A percentile compares a stretch with the other conserved stretches of the same genome.
phyloP scores from a whole-genome alignment of 192 early-diverging fungal species.

The Gorgonomyces haynaldii region DNA sequence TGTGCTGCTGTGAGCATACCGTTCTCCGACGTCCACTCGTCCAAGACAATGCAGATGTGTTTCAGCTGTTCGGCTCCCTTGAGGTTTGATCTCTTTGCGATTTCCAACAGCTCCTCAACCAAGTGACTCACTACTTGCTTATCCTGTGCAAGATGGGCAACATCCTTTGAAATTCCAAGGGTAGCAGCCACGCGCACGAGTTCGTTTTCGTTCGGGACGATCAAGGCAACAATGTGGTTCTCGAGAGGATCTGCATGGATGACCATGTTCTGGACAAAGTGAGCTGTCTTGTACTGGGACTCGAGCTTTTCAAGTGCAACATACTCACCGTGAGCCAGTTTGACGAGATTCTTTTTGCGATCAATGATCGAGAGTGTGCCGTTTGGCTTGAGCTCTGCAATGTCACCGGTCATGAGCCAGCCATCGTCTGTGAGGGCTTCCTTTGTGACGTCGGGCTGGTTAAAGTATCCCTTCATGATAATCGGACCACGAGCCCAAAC shows the following conservation, averaged over 20 bases:
- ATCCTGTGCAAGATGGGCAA: background rate
- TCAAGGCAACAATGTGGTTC: constrained; percentile 63
- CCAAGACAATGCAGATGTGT: constrained; percentile 50
- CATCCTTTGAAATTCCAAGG: background rate
- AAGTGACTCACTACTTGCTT: constrained; percentile 20
- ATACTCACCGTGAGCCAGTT: constrained; percentile 74
- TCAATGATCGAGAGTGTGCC: constrained; percentile 69
- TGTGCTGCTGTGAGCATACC: constrained; percentile 76
- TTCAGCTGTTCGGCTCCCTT: constrained; percentile 63
- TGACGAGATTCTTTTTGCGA: constrained; percentile 79
- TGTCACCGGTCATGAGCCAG: constrained; percentile 83
- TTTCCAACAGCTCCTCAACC: constrained; percentile 41
- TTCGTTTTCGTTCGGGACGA: constrained; percentile 54
- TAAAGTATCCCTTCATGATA: constrained; percentile 70
- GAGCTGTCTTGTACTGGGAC: constrained; percentile 67
- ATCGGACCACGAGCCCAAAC: constrained; percentile 76
- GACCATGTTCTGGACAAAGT: constrained; percentile 60
- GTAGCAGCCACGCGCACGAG: constrained; percentile 12
- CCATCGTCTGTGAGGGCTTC: constrained; percentile 64
- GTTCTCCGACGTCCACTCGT: constrained; percentile 88
- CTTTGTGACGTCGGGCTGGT: constrained; percentile 51
- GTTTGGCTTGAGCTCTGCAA: constrained; percentile 60
- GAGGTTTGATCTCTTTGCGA: constrained; percentile 55
- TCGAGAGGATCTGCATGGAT: constrained; percentile 55
- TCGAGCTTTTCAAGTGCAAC: constrained; percentile 93